Conservation (phyloP, 2,329 filamentous ascomycete species). For the Chaetothyriales sp. region DNA sequence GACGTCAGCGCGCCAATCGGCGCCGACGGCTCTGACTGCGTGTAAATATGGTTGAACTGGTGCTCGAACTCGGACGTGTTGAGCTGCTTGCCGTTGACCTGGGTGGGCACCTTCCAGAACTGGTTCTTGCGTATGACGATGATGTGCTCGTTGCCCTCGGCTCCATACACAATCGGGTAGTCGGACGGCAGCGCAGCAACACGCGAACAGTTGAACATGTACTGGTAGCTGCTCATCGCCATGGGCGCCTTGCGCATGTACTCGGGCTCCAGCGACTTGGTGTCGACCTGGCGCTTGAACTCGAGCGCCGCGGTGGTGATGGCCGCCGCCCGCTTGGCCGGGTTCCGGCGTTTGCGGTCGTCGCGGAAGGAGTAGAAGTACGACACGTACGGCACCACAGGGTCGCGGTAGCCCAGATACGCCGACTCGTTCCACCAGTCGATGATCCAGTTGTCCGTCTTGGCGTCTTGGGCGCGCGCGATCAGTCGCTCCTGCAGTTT, state of each 20-base stretch:
- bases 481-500: constrained; percentile 78
- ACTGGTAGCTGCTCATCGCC: constrained; percentile 96
- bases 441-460: constrained; percentile 81
- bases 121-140: constrained; percentile 88
- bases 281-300: constrained; percentile 88
- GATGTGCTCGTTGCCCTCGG: constrained; percentile 70
- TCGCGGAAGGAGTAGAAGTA: constrained; percentile 99
- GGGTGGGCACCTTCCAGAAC: constrained; percentile 82
- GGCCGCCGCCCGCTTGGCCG: constrained; percentile 82
- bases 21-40: constrained; percentile 57
- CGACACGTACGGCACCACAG: constrained; percentile 92
- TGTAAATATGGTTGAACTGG: constrained; percentile 75
- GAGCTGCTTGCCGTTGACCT: constrained; percentile 69
- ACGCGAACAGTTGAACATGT: constrained; percentile 94
- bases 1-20: constrained; percentile 75
- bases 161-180: constrained; percentile 65
- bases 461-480: constrained; percentile 64
- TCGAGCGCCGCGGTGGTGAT: constrained; percentile 74
- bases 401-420: constrained; percentile 86
- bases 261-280: constrained; percentile 74
- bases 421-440: constrained; percentile 98
- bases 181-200: constrained; percentile 73
- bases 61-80: constrained; percentile 80
- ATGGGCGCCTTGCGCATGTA: constrained; percentile 98
- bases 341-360: constrained; percentile 74